Base-by-base conservation (phyloP, 257 asterid genomes). In the Thymus quinquecostatus region DNA sequence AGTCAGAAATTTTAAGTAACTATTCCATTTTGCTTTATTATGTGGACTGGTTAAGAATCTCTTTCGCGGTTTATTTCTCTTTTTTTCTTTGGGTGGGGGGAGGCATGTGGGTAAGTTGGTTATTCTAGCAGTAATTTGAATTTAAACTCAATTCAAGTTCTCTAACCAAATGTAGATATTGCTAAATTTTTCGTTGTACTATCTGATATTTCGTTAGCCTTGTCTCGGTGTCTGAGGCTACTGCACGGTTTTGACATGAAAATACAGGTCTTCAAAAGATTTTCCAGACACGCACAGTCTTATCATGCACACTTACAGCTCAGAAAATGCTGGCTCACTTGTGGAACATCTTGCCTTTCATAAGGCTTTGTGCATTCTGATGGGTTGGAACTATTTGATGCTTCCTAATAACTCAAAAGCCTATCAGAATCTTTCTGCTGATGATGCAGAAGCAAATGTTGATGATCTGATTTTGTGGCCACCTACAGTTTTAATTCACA, bases 391-490 rank as follows among this genome's bases (percentile, higher is more conserved):
- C 86, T 89, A 83, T 82, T 78, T 75, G 81, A 80, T 73, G 74
- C 88, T 86, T 72, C 98, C 99, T 64, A 92, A 87, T 86, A 83
- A 89, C 83, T 86, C 90, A 14, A 92, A 89, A 87, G 79, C 84
- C 83, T 95, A 95, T 87, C 96, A 89, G 87, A 79, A 78, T 34
- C 72, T 89, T 66, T 84, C 97, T 87, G 83, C 86, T 64, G 86
- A 81, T 64, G 92, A 81, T 66, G 98, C 96, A 76, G 89, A 81
- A 76, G 92, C 92, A 48, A 88, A 86, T 75, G 78, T 71, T 73
- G 86, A 86, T 68, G 99, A 92, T 78, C 91, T 92, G 81, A 86
- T 95, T 79, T 51, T 95, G 83, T 95, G 99, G 99, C 98, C 99
- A 27, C 99, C 99, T 50, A 72, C 92, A 69, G 97, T 95, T 73